phyloP scores from a whole-genome alignment of 306 rosid genomes.

The Trichosanthes cucumerina region DNA sequence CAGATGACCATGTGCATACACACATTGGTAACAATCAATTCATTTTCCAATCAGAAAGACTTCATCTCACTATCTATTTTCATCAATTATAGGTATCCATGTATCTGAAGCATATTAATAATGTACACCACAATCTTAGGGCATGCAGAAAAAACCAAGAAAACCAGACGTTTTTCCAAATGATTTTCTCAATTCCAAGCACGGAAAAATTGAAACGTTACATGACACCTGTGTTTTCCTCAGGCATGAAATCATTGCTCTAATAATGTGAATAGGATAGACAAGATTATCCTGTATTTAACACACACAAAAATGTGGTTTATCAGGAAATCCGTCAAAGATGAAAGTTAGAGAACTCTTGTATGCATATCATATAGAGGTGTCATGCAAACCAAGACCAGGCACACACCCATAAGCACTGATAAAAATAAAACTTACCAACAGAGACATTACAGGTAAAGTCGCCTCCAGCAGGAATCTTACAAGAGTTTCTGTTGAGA shows the following conservation, averaged over 20 bases:
- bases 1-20: neutral
- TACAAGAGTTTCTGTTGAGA: slow-evolving; percentile 41
- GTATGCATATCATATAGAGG: neutral
- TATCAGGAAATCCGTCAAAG: neutral
- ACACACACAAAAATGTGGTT: neutral
- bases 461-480: slow-evolving; percentile 43
- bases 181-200: neutral
- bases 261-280: neutral
- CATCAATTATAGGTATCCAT: too few relatives aligned
- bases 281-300: neutral
- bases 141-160: neutral
- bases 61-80: too few relatives aligned
- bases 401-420: neutral
- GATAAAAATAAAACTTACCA: slow-evolving; percentile 32
- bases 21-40: neutral
- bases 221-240: neutral
- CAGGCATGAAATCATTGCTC: neutral
- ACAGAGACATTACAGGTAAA: slow-evolving; percentile 43
- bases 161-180: too few relatives aligned
- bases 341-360: neutral
- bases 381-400: neutral
- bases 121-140: neutral
- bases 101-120: neutral
- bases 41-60: too few relatives aligned
- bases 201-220: neutral